These are phyloP conservation scores for Arthrinium phaeospermum DNA, from an alignment of 2,329 filamentous ascomycete species.

Conservation along the genomic window DNA sequence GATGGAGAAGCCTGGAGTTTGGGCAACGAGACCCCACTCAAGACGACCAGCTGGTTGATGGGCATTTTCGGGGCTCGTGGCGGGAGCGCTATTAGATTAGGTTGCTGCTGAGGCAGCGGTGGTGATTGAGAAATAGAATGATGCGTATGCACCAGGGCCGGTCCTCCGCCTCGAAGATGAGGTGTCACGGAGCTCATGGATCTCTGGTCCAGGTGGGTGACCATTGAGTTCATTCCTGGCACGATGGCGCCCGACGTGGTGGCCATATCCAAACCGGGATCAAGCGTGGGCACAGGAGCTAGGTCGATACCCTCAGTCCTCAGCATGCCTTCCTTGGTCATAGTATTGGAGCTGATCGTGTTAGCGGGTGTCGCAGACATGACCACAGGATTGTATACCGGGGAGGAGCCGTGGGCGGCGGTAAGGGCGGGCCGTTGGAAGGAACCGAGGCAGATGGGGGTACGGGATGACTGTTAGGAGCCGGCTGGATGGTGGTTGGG, in stretches of 20 bases:
- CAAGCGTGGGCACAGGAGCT: slow-evolving; percentile 54
- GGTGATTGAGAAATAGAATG: neutral
- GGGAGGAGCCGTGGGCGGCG: slow-evolving; percentile 35
- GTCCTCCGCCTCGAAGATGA: slow-evolving; percentile 58
- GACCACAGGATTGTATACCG: slow-evolving; percentile 35
- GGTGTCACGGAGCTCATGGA: slow-evolving; percentile 43
- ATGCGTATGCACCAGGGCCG: slow-evolving; percentile 24
- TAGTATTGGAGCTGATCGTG: slow-evolving; percentile 34
- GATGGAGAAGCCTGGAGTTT: slow-evolving; percentile 58
- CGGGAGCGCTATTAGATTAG: slow-evolving; percentile 27
- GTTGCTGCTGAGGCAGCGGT: slow-evolving; percentile 17
- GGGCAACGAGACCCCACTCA: slow-evolving; percentile 65
- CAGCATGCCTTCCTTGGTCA: slow-evolving; percentile 52
- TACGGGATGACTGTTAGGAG: slow-evolving; percentile 54
- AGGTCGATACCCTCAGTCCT: slow-evolving; percentile 49
- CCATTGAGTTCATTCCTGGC: slow-evolving; percentile 35
- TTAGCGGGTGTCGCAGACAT: slow-evolving; percentile 44
- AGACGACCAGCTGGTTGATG: slow-evolving; percentile 73
- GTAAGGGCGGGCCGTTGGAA: slow-evolving; percentile 31
- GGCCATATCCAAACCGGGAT: slow-evolving; percentile 66
- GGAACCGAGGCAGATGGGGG: slow-evolving; percentile 31
- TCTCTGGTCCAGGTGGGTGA: slow-evolving; percentile 34
- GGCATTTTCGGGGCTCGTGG: slow-evolving; percentile 63
- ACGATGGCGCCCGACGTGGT: slow-evolving; percentile 43
- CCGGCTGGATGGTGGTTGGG: slow-evolving; percentile 75